Evolutionary conservation across 2,329 filamentous ascomycete species (phyloP).

Genomic region (Lasiodiplodia hormozganensis): DNA sequence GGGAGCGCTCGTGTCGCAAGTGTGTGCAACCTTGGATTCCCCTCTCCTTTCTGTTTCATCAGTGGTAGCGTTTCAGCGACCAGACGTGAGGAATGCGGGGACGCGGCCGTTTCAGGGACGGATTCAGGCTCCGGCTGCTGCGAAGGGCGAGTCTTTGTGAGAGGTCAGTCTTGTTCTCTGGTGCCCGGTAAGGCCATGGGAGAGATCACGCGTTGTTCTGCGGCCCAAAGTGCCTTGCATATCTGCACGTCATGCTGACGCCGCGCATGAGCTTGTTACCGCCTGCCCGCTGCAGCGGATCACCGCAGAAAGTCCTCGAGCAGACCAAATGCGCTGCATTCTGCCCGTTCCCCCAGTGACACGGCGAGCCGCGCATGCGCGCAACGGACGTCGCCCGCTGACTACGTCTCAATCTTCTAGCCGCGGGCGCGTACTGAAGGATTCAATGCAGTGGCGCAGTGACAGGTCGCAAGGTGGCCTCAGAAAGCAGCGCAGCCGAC

Average conservation of each 20-base stretch:
- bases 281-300: not conserved
- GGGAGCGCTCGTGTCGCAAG: constrained; percentile 6
- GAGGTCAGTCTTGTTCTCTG: not conserved
- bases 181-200: not conserved
- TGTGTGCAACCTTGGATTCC: not conserved
- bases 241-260: constrained; percentile 17
- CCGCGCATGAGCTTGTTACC: constrained; percentile 16
- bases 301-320: not conserved
- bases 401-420: not conserved
- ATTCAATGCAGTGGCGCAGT: not conserved
- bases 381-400: not conserved
- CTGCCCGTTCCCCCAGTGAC: constrained; percentile 15
- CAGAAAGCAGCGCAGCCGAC: not conserved
- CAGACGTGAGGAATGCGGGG: constrained; percentile 17
- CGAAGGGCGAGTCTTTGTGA: constrained; percentile 7
- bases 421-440: not conserved
- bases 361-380: constrained; percentile 15
- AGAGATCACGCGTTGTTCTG: constrained; percentile 12
- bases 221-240: constrained; percentile 6
- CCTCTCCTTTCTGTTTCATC: constrained; percentile 3
- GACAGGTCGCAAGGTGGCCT: constrained; percentile 7
- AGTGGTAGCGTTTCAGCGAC: constrained; percentile 15
- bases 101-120: constrained; percentile 11
- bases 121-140: not conserved
- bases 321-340: not conserved